Conservation (phyloP, 805 yeast genomes). For the Debaryomyces tyrocola region DNA sequence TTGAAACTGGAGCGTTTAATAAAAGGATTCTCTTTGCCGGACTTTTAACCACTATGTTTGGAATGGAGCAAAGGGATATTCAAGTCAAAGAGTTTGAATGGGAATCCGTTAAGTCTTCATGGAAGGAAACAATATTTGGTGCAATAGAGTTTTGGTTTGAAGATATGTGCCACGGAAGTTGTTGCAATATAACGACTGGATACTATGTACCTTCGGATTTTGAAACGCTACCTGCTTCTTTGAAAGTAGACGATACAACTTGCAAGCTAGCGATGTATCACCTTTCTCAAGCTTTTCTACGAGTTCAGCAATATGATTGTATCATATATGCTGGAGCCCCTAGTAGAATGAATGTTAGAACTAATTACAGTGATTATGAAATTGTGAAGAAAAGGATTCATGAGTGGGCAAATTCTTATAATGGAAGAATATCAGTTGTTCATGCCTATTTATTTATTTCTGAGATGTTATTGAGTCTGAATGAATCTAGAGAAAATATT, state of each 20-base stretch:
- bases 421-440: slow-evolving; percentile 52
- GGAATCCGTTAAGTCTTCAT: slow-evolving; percentile 11
- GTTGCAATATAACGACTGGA: slow-evolving; percentile 15
- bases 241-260: slow-evolving; percentile 9
- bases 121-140: slow-evolving; percentile 15
- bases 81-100: slow-evolving; percentile 19
- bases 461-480: slow-evolving; percentile 54
- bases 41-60: slow-evolving; percentile 14
- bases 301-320: slow-evolving; percentile 22
- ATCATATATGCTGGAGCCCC: slow-evolving; percentile 27
- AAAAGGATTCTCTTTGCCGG: slow-evolving; percentile 15
- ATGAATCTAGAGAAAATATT: slow-evolving; percentile 19
- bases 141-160: slow-evolving; percentile 20
- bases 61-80: slow-evolving; percentile 15
- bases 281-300: slow-evolving; percentile 18
- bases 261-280: slow-evolving; percentile 20
- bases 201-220: slow-evolving; percentile 7
- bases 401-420: slow-evolving; percentile 48
- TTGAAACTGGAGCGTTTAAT: slow-evolving; percentile 17
- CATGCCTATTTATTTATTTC: slow-evolving; percentile 59
- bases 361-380: slow-evolving; percentile 37
- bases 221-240: slow-evolving; percentile 6
- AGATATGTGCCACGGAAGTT: slow-evolving; percentile 13
- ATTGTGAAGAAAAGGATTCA: slow-evolving; percentile 48
- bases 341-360: slow-evolving; percentile 44